phyloP scores from a whole-genome alignment of 345 rosid species.

The Leavenworthia alabamica region DNA sequence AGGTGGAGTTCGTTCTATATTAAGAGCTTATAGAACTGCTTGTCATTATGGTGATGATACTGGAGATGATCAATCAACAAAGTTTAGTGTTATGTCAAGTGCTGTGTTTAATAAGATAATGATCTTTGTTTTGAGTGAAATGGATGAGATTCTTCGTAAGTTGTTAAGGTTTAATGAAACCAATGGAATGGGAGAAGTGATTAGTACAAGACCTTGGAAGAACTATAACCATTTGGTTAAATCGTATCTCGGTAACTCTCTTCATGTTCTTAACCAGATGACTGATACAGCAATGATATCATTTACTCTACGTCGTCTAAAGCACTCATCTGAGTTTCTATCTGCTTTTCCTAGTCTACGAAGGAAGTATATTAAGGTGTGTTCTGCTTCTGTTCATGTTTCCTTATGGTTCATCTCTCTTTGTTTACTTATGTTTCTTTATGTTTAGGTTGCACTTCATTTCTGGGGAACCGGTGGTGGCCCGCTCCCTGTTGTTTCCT shows the following conservation, averaged over 20 bases:
- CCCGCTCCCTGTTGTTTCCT: slow-evolving; percentile 72
- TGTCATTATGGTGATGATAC: slow-evolving; percentile 94
- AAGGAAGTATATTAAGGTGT: slow-evolving; percentile 81
- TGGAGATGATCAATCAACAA: slow-evolving; percentile 49
- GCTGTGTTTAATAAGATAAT: slow-evolving; percentile 78
- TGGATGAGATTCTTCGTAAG: slow-evolving; percentile 78
- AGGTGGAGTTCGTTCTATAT: slow-evolving; percentile 62
- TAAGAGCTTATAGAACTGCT: slow-evolving; percentile 88
- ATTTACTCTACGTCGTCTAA: slow-evolving; percentile 70
- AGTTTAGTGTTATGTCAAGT: slow-evolving; percentile 70
- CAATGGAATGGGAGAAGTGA: slow-evolving; percentile 63
- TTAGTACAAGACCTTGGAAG: slow-evolving; percentile 71
- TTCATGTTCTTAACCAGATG: slow-evolving; percentile 93
- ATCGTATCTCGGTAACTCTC: slow-evolving; percentile 87
- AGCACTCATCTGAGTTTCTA: slow-evolving; percentile 61
- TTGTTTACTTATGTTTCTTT: slow-evolving; percentile 17
- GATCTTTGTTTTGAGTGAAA: slow-evolving; percentile 66
- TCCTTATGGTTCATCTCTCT: neutral
- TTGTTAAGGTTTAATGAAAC: slow-evolving; percentile 62
- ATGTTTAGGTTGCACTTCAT: slow-evolving; percentile 67
- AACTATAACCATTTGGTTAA: slow-evolving; percentile 76
- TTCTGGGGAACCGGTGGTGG: slow-evolving; percentile 97
- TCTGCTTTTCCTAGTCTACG: slow-evolving; percentile 80
- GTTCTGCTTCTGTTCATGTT: slow-evolving; percentile 10
- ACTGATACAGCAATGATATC: slow-evolving; percentile 84